Base-by-base conservation (phyloP, 176 grass and related monocot species). In the Musa beccarii region DNA sequence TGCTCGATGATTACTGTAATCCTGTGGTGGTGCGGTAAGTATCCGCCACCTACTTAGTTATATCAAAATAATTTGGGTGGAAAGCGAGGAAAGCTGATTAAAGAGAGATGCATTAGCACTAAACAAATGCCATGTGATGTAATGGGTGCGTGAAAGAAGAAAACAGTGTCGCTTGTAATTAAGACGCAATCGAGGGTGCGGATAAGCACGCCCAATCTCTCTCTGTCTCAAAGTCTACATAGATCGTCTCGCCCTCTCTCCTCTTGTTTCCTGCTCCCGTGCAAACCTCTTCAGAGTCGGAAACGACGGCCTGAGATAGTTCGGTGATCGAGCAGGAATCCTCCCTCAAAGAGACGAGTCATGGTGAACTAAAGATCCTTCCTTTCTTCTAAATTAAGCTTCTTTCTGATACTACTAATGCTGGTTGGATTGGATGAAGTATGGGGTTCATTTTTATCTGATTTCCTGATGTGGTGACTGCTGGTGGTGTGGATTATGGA, bases 311-410 rank as follows among this genome's bases (percentile, higher is more conserved):
- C 68, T 51, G 43, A 70, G 21, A 16, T 2, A 70, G 20, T 21
- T 89, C 22, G 90, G 90, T 87, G 22, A 87, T 93, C 70, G 90
- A 93, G 20, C 84, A 87, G 24, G 87, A 76, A 12, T 83, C 80
- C 8, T 84, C 78, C 52, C 59, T 80, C 53, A 73, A 73, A 50
- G 69, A 80, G 85, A 70, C 66, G 55, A 67, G 66, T 68, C 34
- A 85, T 83, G 90, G 90, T 93, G 80, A 77, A 50, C 34, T 69
- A 25, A 65, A 10, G 11, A 26, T 43, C 34, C 7, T 65, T 71
- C 14, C 64, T 64, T 10, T 56, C 72, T 43, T 6, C 34, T 43
- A 6, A 43, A 43, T 43, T 43, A 4, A 6, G 34, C 34, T 43
- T 43, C 34, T 43, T 43, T 43, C 34, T 43, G 34, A 43, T 43